Evolutionary conservation across 1,284 basidiomycete species (phyloP).

Genomic region (Tilletia indica): DNA sequence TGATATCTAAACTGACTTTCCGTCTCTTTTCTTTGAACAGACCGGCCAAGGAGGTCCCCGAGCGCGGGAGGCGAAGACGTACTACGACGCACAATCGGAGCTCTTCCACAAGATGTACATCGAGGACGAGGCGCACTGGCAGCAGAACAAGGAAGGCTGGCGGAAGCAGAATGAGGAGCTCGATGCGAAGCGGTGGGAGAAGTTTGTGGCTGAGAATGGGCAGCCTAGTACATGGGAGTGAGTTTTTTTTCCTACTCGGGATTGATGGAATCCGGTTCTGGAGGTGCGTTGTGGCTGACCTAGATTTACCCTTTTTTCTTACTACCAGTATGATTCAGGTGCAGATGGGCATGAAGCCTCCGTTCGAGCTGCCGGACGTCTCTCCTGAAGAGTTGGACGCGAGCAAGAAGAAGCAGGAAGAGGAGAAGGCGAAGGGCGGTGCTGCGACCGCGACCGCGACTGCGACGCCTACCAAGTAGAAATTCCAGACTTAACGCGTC

Average conservation of each 20-base stretch:
- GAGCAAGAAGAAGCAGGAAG: slow-evolving; percentile 3
- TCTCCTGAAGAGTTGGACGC: slow-evolving; percentile 11
- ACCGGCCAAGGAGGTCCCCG: slow-evolving; percentile 7
- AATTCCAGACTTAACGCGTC: too few relatives aligned
- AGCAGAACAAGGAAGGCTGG: slow-evolving; percentile 14
- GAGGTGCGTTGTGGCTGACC: neutral
- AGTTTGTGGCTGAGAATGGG: slow-evolving; percentile 16
- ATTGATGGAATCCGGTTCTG: too few relatives aligned
- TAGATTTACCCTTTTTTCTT: neutral
- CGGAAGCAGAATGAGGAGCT: slow-evolving; percentile 18
- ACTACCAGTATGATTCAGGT: slow-evolving; percentile 6
- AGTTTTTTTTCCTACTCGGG: neutral
- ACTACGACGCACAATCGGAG: slow-evolving; percentile 10
- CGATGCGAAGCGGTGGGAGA: slow-evolving; percentile 16
- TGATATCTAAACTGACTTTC: too few relatives aligned
- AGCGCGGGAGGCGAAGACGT: neutral
- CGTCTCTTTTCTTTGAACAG: neutral
- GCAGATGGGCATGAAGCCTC: neutral
- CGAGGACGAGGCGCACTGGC: slow-evolving; percentile 14
- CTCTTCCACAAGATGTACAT: slow-evolving; percentile 18
- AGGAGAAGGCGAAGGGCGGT: neutral
- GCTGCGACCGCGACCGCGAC: neutral
- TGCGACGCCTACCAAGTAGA: neutral
- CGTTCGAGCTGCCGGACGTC: slow-evolving; percentile 12
- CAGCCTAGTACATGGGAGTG: slow-evolving; percentile 7